A percentile compares a stretch with the other conserved stretches of the same genome.
Evolutionary conservation across 1,139 yeast species (phyloP).

Genomic region (Sugiyamaella sp.): DNA sequence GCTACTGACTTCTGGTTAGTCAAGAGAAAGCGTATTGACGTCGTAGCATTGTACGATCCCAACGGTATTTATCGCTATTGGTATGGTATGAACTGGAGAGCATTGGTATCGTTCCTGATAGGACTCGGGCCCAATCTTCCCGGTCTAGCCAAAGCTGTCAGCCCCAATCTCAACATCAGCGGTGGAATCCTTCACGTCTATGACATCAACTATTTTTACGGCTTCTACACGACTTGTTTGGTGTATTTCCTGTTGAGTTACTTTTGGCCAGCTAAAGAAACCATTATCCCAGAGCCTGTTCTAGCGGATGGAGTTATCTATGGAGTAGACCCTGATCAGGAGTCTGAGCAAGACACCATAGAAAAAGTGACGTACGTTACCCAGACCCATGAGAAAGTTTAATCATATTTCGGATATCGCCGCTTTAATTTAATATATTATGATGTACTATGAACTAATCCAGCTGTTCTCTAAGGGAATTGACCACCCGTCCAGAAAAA

Average conservation of each 20-base stretch:
- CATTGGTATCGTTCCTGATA: conserved; percentile 46
- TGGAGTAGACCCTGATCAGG: conserved; percentile 8
- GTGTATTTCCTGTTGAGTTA: conserved; percentile 32
- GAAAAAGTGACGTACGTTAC: conserved; percentile 7
- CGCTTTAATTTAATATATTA: conserved; percentile 1
- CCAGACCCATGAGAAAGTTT: conserved; percentile 5
- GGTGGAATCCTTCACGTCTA: conserved; percentile 39
- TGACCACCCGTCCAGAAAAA: conserved; percentile 18
- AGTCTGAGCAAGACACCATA: conserved; percentile 3
- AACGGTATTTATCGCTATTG: conserved; percentile 47
- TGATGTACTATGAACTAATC: neutral
- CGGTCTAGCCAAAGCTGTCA: conserved; percentile 45
- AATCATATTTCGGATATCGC: neutral
- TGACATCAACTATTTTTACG: conserved; percentile 44
- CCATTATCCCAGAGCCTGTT: conserved; percentile 19
- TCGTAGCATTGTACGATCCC: conserved; percentile 44
- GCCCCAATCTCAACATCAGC: conserved; percentile 40
- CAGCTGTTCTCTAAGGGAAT: conserved; percentile 1
- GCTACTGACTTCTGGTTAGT: conserved; percentile 49
- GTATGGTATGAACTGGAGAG: conserved; percentile 50
- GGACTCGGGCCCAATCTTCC: conserved; percentile 51
- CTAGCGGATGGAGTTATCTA: conserved; percentile 18
- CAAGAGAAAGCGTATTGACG: conserved; percentile 40
- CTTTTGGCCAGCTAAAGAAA: conserved; percentile 20
- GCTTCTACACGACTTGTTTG: conserved; percentile 35